Evolutionary conservation across 306 rosid genomes (phyloP).

Genomic region (Begonia peltatifolia): DNA sequence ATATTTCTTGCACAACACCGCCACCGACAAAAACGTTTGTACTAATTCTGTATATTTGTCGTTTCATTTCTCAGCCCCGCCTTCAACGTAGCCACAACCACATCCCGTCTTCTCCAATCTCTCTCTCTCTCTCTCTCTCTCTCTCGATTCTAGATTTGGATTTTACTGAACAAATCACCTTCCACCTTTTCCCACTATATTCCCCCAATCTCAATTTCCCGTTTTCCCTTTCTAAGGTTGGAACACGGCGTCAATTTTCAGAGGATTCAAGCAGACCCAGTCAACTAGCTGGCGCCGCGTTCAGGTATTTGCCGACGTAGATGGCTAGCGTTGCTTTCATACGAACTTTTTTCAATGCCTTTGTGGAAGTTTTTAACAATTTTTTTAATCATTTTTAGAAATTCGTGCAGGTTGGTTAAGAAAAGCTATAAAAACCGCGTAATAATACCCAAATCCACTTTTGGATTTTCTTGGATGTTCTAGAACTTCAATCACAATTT

Average conservation of each 20-base stretch:
- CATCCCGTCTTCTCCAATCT: no score
- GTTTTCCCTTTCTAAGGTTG: background rate
- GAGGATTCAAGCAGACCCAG: constrained; percentile 8
- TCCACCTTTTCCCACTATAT: no score
- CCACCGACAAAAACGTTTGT: no score
- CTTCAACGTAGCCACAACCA: no score
- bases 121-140: no score
- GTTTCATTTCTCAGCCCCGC: no score
- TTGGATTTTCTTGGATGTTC: background rate
- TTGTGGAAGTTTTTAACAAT: constrained; percentile 1
- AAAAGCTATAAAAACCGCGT: constrained; percentile 5
- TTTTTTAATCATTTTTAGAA: background rate
- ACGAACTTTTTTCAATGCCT: background rate
- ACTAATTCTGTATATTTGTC: no score
- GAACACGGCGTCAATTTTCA: background rate
- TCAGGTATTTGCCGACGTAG: constrained; percentile 12
- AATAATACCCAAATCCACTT: constrained; percentile 1
- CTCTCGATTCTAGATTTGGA: no score
- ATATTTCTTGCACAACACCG: no score
- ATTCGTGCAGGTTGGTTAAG: background rate
- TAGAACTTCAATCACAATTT: background rate
- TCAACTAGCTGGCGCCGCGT: constrained; percentile 9
- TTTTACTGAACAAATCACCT: no score
- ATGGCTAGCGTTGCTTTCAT: background rate
- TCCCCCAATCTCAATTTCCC: background rate